Percentiles rank a stretch among this genome's conserved stretches.
These are phyloP conservation scores for Leucosporidium scottii DNA, from an alignment of 768 basidiomycete genomes.

Conservation along the genomic window DNA sequence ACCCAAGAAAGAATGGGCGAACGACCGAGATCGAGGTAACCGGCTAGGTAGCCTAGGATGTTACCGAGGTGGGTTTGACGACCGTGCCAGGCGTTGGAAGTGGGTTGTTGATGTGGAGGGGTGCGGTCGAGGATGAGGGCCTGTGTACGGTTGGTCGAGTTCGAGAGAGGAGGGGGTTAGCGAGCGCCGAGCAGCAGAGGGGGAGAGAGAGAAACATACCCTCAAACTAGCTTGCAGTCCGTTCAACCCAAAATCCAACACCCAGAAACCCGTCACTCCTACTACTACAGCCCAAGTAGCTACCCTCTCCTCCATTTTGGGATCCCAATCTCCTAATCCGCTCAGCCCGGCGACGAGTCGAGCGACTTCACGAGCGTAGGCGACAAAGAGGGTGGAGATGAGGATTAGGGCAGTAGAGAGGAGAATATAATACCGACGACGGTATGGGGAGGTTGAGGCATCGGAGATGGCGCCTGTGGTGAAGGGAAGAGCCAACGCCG, in stretches of 20 bases:
- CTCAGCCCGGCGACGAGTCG: constrained; percentile 62
- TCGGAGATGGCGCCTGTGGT: constrained; percentile 83
- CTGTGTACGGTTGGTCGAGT: neutral
- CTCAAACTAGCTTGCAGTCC: constrained; percentile 53
- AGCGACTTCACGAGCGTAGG: constrained; percentile 72
- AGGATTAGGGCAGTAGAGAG: constrained; percentile 75
- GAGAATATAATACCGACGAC: constrained; percentile 87
- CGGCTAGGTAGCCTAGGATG: constrained; percentile 85
- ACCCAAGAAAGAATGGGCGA: constrained; percentile 64
- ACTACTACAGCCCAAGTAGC: constrained; percentile 68
- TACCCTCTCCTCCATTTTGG: constrained; percentile 59
- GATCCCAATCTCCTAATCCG: constrained; percentile 82
- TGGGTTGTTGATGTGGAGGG: constrained; percentile 77
- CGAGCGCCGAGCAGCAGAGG: constrained; percentile 39
- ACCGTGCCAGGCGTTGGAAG: constrained; percentile 97
- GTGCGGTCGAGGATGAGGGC: constrained; percentile 79
- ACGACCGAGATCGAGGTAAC: constrained; percentile 78
- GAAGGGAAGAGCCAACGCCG: neutral
- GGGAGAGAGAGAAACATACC: neutral
- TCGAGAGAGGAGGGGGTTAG: too few species aligned
- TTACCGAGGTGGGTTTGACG: constrained; percentile 96
- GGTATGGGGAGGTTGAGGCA: constrained; percentile 83
- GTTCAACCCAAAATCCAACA: constrained; percentile 95
- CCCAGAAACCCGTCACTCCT: constrained; percentile 82
- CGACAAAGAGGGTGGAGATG: constrained; percentile 67